Percentiles rank a stretch among this genome's conserved stretches.
These are phyloP conservation scores for Ceratocystis variospora DNA, from an alignment of 2,329 filamentous ascomycete species.

Conservation along the genomic window DNA sequence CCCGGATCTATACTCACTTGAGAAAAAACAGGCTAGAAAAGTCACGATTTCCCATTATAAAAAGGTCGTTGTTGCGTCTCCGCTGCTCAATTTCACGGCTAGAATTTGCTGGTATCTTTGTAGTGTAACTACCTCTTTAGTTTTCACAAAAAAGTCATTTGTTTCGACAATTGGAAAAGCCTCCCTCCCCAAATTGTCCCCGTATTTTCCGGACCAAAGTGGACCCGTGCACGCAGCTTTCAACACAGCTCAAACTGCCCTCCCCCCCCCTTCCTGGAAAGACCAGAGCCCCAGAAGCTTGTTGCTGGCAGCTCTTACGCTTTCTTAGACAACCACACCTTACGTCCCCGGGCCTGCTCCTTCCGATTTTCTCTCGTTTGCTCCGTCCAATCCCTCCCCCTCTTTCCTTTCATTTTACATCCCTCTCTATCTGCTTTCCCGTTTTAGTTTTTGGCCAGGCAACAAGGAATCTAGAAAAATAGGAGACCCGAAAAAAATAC, in stretches of 20 bases:
- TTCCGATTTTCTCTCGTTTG: slow-evolving; percentile 12
- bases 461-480: slow-evolving; percentile 3
- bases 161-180: not conserved
- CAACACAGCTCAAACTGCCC: not conserved
- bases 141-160: too few species aligned
- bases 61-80: too few species aligned
- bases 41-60: not conserved
- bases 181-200: not conserved
- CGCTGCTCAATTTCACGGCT: too few species aligned
- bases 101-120: too few species aligned
- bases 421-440: not conserved
- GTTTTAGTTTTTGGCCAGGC: not conserved
- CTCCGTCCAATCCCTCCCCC: slow-evolving; percentile 7
- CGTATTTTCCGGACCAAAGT: slow-evolving; percentile 11
- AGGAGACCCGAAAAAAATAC: slow-evolving; percentile 3
- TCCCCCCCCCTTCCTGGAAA: not conserved
- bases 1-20: too few species aligned
- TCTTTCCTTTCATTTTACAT: not conserved
- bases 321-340: not conserved
- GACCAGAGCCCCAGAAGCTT: not conserved
- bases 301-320: not conserved
- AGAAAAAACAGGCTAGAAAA: too few species aligned
- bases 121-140: too few species aligned
- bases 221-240: slow-evolving; percentile 3
- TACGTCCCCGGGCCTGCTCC: slow-evolving; percentile 6